A percentile compares a stretch with the other conserved stretches of the same genome.
phyloP scores from a whole-genome alignment of 768 basidiomycete genomes.

The Obba rivulosa region DNA sequence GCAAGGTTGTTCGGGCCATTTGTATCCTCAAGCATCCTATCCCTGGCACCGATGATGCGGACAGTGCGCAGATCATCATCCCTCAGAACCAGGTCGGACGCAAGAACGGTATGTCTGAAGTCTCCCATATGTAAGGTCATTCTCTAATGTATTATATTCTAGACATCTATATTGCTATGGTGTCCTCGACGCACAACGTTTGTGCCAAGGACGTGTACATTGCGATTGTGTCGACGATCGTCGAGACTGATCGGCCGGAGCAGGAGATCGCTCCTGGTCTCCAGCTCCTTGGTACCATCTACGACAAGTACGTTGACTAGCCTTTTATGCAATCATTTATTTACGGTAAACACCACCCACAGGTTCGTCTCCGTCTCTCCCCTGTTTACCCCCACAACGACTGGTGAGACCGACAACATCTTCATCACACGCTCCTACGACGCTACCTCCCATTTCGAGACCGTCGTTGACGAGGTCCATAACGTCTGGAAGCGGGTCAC shows the following conservation, averaged over 20 bases:
- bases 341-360: neutral
- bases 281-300: constrained; percentile 83
- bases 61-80: constrained; percentile 96
- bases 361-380: constrained; percentile 91
- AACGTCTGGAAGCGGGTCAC: constrained; percentile 92
- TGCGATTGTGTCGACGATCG: constrained; percentile 97
- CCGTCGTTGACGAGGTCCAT: constrained; percentile 94
- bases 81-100: constrained; percentile 96
- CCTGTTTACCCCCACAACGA: constrained; percentile 82
- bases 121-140: too few relatives aligned
- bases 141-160: too few relatives aligned
- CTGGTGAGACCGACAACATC: constrained; percentile 82
- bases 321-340: neutral
- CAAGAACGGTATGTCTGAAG: constrained; percentile 81
- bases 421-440: constrained; percentile 98
- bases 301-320: constrained; percentile 74
- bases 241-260: constrained; percentile 91
- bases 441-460: constrained; percentile 98
- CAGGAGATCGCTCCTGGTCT: constrained; percentile 90
- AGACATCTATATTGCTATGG: constrained; percentile 99
- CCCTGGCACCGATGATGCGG: constrained; percentile 92
- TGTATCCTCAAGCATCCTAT: constrained; percentile 98
- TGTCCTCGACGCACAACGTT: constrained; percentile 96
- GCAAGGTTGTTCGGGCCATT: constrained; percentile 93
- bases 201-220: constrained; percentile 93